Conservation (phyloP, 2,329 filamentous ascomycete genomes). For the Sclerotinia spermophila region DNA sequence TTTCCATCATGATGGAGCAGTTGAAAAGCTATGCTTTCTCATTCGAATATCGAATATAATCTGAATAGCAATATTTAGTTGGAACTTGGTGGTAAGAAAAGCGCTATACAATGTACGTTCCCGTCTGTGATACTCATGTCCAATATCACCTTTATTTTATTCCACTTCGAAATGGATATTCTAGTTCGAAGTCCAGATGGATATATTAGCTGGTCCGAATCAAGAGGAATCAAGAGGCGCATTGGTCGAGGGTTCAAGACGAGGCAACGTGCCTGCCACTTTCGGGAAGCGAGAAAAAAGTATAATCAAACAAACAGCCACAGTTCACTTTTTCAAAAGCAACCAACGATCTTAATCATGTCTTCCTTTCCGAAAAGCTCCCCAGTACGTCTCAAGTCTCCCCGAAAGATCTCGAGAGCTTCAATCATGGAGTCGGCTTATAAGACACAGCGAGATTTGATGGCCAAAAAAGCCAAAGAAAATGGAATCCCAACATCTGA, state of each 20-base stretch:
- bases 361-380: not conserved
- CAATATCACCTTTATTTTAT: not conserved
- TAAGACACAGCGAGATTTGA: conserved; percentile 6
- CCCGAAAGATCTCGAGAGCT: not conserved
- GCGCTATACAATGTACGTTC: not conserved
- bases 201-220: not conserved
- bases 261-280: conserved; percentile 2
- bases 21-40: not conserved
- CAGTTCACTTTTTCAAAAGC: not conserved
- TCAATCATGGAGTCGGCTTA: not conserved
- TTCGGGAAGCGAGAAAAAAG: not conserved
- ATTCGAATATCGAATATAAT: not conserved
- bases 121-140: not conserved
- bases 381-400: not conserved
- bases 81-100: not conserved
- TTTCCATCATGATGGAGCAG: not conserved
- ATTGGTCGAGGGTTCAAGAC: not conserved
- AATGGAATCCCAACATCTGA: conserved; percentile 9
- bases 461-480: conserved; percentile 15
- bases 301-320: not conserved
- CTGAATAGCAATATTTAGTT: no score
- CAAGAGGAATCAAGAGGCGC: not conserved
- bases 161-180: not conserved
- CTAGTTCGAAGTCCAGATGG: not conserved
- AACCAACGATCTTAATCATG: not conserved